Percentiles rank a stretch among this genome's conserved stretches.
Evolutionary conservation across 345 rosid genomes (phyloP).

Genomic region (Gossypium longicalyx): DNA sequence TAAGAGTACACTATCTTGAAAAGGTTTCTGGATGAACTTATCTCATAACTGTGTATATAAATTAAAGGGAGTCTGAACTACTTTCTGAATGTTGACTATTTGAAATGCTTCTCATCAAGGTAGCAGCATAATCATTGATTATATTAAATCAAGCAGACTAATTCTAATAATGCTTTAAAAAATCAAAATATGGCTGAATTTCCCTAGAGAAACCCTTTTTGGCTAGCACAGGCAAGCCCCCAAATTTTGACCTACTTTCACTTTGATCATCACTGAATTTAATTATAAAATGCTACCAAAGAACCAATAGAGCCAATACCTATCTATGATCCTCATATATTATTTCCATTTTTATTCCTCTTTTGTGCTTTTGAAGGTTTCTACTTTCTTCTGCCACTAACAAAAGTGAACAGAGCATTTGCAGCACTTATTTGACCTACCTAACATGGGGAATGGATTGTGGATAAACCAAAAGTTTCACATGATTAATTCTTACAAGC

Average conservation of each 20-base stretch:
- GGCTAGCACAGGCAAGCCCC: not conserved
- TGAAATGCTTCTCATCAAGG: constrained; percentile 3
- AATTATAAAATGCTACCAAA: not conserved
- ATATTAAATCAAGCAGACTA: not conserved
- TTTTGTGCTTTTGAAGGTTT: constrained; percentile 14
- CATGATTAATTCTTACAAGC: not conserved
- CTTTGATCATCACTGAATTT: too few species aligned
- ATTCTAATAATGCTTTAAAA: not conserved
- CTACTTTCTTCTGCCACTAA: not conserved
- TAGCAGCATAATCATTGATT: not conserved
- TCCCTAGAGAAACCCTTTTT: constrained; percentile 3
- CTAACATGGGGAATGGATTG: constrained; percentile 9
- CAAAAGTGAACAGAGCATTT: constrained; percentile 16
- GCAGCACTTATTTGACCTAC: constrained; percentile 18
- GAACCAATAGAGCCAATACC: not conserved
- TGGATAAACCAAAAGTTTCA: constrained; percentile 5
- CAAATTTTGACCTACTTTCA: constrained; percentile 3
- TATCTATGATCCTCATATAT: not conserved
- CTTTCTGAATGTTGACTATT: not conserved
- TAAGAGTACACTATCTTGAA: not conserved
- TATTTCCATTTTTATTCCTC: not conserved
- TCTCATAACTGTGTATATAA: not conserved
- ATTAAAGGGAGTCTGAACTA: not conserved
- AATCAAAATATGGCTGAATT: constrained; percentile 2
- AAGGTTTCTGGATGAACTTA: not conserved